Conservation (phyloP, 345 rosid genomes). For the Eutrema japonicum region DNA sequence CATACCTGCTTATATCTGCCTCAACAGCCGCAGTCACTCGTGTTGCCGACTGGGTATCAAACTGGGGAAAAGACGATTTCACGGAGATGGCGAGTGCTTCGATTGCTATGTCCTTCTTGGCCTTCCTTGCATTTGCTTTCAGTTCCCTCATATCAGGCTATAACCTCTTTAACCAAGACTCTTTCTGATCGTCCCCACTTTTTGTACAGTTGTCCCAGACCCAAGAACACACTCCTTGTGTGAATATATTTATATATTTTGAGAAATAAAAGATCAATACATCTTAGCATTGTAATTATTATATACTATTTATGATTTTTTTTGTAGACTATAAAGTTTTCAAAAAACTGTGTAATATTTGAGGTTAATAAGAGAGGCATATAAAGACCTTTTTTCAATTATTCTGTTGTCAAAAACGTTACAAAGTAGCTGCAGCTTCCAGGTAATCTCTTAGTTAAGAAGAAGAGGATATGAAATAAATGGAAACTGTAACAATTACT, state of each 20-base stretch:
- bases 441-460: too few species aligned
- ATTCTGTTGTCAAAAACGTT: too few species aligned
- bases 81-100: constrained; percentile 97
- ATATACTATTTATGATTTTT: constrained; percentile 12
- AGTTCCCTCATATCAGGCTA: constrained; percentile 85
- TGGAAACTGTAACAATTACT: too few species aligned
- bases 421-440: too few species aligned
- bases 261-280: constrained; percentile 23
- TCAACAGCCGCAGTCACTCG: constrained; percentile 92
- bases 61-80: constrained; percentile 97
- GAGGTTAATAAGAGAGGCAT: constrained; percentile 30
- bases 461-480: too few species aligned
- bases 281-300: constrained; percentile 28
- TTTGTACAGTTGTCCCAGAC: constrained; percentile 25
- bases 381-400: not conserved
- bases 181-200: constrained; percentile 42
- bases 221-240: constrained; percentile 30
- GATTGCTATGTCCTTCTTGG: constrained; percentile 79
- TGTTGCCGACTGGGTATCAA: constrained; percentile 87
- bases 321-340: constrained; percentile 26
- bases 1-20: constrained; percentile 85
- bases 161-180: constrained; percentile 54
- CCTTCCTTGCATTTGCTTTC: constrained; percentile 73
- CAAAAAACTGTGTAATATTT: constrained; percentile 32
- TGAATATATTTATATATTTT: not conserved